Evolutionary conservation across 108 stramenopile genomes (phyloP), one percentile per base, ranked within the genome.

Genomic region (Epithemia pelagica): DNA sequence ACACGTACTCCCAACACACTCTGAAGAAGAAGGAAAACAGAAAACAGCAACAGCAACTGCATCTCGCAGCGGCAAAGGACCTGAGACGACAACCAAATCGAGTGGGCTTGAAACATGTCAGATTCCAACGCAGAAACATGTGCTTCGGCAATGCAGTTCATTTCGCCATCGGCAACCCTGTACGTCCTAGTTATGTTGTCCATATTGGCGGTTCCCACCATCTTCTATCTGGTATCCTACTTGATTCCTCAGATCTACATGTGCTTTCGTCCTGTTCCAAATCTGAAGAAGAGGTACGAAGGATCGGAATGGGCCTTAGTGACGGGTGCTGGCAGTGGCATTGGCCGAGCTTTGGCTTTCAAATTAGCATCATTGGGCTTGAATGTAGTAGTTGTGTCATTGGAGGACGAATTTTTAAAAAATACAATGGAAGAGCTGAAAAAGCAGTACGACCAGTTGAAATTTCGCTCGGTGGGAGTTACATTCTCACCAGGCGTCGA

Each of bases 381-480:
- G 19, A 99, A 99, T 71, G 95, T 99, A 24, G 96, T 98, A 26
- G 62, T 99, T n/a, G 98, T 97, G 0, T 92, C 95, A 1, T 71
- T 98, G 29, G 94, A 92, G 61, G 99, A 98, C 74, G 68, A 91
- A 15, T 82, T 87, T 67, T 70, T 99, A 20, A 91, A 86, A 63
- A 76, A 84, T 23, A 95, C 97, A 30, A 66, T 96, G 73, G 80
- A 87, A 62, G 80, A 90, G 68, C 73, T 98, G 19, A 73, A 73
- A 25, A 70, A 75, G 23, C 53, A 76, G 18, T 98, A 91, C 75
- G 92, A 96, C 21, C 65, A 84, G 8, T 73, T 77, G 24, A 59
- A 97, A 76, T 98, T 99, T 80, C 81, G 90, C 56, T 75, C 80
- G 3, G 97, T 98, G n/a, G 91, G 84, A 22, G 85, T 81, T 2